Percentiles rank a stretch among this genome's conserved stretches.
phyloP scores from a whole-genome alignment of 2,329 filamentous ascomycete genomes.

The Botrytis fragariae region DNA sequence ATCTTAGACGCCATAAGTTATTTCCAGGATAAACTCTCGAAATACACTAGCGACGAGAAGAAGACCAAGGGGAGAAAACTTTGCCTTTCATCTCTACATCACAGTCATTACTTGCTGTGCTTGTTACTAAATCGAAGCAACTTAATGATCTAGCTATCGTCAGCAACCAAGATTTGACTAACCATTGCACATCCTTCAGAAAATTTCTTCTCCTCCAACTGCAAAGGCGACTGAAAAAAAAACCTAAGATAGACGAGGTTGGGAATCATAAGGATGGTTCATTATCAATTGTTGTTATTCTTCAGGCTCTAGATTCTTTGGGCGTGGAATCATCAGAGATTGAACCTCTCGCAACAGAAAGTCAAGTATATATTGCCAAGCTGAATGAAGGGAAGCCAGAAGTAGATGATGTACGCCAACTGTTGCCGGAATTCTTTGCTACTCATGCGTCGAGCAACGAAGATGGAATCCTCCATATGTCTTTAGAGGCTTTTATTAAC shows the following conservation, averaged over 20 bases:
- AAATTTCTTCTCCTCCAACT: constrained; percentile 29
- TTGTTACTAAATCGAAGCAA: constrained; percentile 24
- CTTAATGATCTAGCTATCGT: constrained; percentile 31
- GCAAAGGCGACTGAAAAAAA: constrained; percentile 25
- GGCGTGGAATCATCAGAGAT: constrained; percentile 25
- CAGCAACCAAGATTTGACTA: constrained; percentile 24
- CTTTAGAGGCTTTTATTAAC: constrained; percentile 25
- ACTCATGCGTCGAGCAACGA: constrained; percentile 19
- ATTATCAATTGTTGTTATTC: constrained; percentile 27
- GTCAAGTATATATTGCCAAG: constrained; percentile 20
- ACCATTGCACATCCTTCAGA: constrained; percentile 25
- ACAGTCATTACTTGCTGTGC: constrained; percentile 27
- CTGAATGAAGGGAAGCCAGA: constrained; percentile 21
- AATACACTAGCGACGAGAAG: constrained; percentile 26
- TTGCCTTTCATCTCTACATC: constrained; percentile 30
- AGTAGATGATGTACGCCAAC: constrained; percentile 21
- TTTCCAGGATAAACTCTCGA: constrained; percentile 30
- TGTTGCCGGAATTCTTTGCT: constrained; percentile 30
- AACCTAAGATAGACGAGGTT: constrained; percentile 20
- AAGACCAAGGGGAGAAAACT: constrained; percentile 25
- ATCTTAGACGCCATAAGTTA: constrained; percentile 28
- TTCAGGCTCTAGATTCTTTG: constrained; percentile 32
- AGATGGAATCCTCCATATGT: not conserved
- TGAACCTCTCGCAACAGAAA: constrained; percentile 22
- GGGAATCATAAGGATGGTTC: constrained; percentile 19